A percentile compares a stretch with the other conserved stretches of the same genome.
These are phyloP conservation scores for Penicillium samsonianum DNA, from an alignment of 495 filamentous ascomycete species.

Conservation along the genomic window DNA sequence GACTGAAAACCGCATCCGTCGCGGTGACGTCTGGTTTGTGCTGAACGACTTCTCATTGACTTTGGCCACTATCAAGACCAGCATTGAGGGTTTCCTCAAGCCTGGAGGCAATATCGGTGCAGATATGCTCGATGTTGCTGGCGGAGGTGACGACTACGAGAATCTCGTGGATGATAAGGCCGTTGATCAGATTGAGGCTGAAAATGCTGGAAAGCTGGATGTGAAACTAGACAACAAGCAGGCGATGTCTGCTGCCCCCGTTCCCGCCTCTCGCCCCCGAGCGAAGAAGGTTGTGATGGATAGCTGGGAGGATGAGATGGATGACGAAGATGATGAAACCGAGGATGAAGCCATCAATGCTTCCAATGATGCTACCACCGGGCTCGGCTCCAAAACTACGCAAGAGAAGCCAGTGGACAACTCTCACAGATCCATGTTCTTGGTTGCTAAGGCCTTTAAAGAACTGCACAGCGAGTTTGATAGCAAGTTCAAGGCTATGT, in stretches of 20 bases:
- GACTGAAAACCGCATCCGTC: conserved; percentile 59
- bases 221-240: background rate
- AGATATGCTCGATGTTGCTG: conserved; percentile 23
- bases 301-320: conserved; percentile 10
- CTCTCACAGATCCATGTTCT: conserved; percentile 38
- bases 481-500: conserved; percentile 63
- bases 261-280: background rate
- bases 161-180: conserved; percentile 12
- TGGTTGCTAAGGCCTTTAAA: conserved; percentile 50
- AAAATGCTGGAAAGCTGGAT: background rate
- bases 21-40: conserved; percentile 65
- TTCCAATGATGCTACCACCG: background rate
- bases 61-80: conserved; percentile 63
- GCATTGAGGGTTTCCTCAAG: conserved; percentile 45
- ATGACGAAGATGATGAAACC: background rate
- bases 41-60: conserved; percentile 72
- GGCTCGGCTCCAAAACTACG: background rate
- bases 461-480: conserved; percentile 62
- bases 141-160: conserved; percentile 20
- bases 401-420: conserved; percentile 1
- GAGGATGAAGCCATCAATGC: background rate
- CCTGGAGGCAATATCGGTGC: conserved; percentile 9
- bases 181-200: conserved; percentile 1
- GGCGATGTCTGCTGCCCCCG: background rate
- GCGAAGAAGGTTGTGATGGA: background rate